Evolutionary conservation across 352 stramenopile genomes (phyloP).

Genomic region (Phytophthora tubulina): DNA sequence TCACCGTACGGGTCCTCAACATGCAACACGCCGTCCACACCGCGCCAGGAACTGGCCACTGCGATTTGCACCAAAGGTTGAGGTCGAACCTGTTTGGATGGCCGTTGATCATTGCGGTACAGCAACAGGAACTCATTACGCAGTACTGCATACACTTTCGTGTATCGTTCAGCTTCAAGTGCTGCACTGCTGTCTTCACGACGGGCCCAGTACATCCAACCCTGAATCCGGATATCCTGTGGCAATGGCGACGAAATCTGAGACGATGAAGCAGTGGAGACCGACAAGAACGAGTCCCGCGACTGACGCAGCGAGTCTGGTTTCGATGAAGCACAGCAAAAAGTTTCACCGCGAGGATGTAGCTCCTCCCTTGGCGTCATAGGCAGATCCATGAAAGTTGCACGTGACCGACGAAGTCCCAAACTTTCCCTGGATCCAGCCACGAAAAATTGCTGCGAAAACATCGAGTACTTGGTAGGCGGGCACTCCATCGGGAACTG

Average conservation of each 20-base stretch:
- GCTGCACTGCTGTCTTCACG: slow-evolving; percentile 26
- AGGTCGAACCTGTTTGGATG: slow-evolving; percentile 46
- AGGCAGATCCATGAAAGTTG: slow-evolving; percentile 30
- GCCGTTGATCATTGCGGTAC: slow-evolving; percentile 58
- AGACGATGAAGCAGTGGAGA: slow-evolving; percentile 30
- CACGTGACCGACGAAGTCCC: slow-evolving; percentile 31
- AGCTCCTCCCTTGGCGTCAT: slow-evolving; percentile 17
- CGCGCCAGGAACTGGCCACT: slow-evolving; percentile 58
- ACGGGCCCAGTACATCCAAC: slow-evolving; percentile 84
- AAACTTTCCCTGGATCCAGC: slow-evolving; percentile 24
- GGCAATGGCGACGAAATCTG: slow-evolving; percentile 45
- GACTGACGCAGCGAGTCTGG: slow-evolving; percentile 29
- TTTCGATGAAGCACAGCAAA: slow-evolving; percentile 25
- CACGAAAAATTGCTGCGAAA: slow-evolving; percentile 46
- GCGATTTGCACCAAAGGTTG: slow-evolving; percentile 72
- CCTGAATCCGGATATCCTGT: slow-evolving; percentile 52
- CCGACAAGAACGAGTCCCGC: slow-evolving; percentile 31
- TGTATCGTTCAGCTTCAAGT: slow-evolving; percentile 58
- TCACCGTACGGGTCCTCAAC: slow-evolving; percentile 72
- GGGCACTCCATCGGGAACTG: slow-evolving; percentile 34
- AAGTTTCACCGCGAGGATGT: slow-evolving; percentile 27
- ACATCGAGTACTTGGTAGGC: slow-evolving; percentile 42
- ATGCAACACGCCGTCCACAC: slow-evolving; percentile 54
- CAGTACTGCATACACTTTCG: slow-evolving; percentile 77
- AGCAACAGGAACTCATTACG: slow-evolving; percentile 78